phyloP scores from a whole-genome alignment of 805 yeast genomes.

The Candida nonsorbophila region DNA sequence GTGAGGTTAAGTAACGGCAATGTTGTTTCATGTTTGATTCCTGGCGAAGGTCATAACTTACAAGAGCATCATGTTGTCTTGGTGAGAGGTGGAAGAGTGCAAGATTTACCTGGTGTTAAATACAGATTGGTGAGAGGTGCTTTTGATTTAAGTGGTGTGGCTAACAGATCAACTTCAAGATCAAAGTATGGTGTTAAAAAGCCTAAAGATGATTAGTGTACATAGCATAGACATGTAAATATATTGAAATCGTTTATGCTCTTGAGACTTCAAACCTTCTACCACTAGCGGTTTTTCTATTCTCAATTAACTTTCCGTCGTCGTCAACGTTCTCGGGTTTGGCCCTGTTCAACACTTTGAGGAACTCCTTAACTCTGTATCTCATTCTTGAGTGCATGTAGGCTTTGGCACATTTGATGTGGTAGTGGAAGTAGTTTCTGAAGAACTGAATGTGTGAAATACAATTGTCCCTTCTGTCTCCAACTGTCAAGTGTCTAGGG shows the following conservation, averaged over 20 bases:
- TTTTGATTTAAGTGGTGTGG: conserved; percentile 90
- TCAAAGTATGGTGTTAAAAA: conserved; percentile 92
- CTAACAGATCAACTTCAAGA: conserved; percentile 83
- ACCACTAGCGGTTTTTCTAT: conserved; percentile 68
- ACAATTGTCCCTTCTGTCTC: conserved; percentile 74
- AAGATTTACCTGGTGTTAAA: conserved; percentile 97
- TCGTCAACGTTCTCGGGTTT: conserved; percentile 86
- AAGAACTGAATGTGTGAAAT: conserved; percentile 88
- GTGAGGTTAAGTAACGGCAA: conserved; percentile 89
- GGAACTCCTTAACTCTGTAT: conserved; percentile 86
- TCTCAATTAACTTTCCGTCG: conserved; percentile 43
- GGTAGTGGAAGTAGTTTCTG: conserved; percentile 97
- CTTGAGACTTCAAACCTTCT: conserved; percentile 48
- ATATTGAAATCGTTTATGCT: conserved; percentile 4
- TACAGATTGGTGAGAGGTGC: conserved; percentile 93
- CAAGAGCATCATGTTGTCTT: conserved; percentile 96
- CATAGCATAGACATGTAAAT: conserved; percentile 1
- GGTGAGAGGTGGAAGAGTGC: conserved; percentile 97
- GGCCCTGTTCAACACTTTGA: conserved; percentile 94
- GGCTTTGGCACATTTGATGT: conserved; percentile 96
- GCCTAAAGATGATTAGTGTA: conserved; percentile 37
- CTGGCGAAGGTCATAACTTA: conserved; percentile 97
- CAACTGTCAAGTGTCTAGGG: conserved; percentile 67
- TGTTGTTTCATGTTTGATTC: conserved; percentile 86
- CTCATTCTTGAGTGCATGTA: conserved; percentile 99